phyloP scores from a whole-genome alignment of 176 grass and related monocot genomes.

The Oryza punctata region DNA sequence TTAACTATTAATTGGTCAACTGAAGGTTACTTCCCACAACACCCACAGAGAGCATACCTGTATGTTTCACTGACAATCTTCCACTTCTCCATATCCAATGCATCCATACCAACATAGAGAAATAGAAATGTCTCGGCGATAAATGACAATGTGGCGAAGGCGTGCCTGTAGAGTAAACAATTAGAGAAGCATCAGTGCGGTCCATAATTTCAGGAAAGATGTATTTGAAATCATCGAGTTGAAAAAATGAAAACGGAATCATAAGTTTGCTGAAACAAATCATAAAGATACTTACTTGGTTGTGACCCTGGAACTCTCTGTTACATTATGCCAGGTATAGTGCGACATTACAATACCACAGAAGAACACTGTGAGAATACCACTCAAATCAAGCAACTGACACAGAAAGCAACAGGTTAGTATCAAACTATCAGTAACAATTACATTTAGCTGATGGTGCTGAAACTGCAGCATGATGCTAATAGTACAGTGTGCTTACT shows the following conservation, averaged over 20 bases:
- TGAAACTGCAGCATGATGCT: constrained; percentile 11
- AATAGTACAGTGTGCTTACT: constrained; percentile 51
- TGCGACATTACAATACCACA: constrained; percentile 94
- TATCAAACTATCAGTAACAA: neutral
- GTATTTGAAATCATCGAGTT: neutral
- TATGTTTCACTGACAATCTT: constrained; percentile 65
- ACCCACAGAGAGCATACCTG: constrained; percentile 9
- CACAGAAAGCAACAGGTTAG: constrained; percentile 35
- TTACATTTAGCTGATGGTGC: neutral
- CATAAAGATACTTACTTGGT: constrained; percentile 68
- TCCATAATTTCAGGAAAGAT: neutral
- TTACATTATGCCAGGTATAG: constrained; percentile 99
- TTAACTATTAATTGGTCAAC: neutral
- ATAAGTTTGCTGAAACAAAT: constrained; percentile 24
- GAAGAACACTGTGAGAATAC: constrained; percentile 95
- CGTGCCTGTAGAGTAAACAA: constrained; percentile 53
- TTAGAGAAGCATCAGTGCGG: neutral
- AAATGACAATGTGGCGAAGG: constrained; percentile 91
- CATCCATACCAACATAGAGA: constrained; percentile 97
- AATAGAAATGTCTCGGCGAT: constrained; percentile 88
- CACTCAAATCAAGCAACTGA: constrained; percentile 89
- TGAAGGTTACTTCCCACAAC: neutral
- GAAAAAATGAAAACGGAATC: constrained; percentile 2
- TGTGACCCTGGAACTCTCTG: constrained; percentile 93
- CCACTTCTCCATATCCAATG: constrained; percentile 97